phyloP scores from a whole-genome alignment of 1,284 basidiomycete species.

The Schizophyllum amplum region DNA sequence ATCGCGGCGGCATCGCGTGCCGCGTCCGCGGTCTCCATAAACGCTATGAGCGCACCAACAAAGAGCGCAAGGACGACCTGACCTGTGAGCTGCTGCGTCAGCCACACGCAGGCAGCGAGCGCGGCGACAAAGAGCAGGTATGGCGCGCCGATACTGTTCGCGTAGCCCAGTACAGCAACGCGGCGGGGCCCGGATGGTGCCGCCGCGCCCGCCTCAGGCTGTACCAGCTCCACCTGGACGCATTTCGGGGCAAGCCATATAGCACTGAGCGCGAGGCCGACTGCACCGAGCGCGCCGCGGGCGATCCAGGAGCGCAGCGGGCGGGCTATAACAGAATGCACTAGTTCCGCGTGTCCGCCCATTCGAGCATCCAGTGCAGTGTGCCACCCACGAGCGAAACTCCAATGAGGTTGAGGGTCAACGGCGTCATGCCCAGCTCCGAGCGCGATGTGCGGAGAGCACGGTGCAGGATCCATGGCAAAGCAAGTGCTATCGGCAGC shows the following conservation, averaged over 20 bases:
- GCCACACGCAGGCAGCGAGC: constrained; percentile 56
- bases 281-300: constrained; percentile 43
- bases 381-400: constrained; percentile 51
- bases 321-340: constrained; percentile 16
- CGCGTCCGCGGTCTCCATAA: constrained; percentile 76
- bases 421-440: constrained; percentile 61
- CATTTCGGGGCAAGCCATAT: constrained; percentile 73
- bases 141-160: constrained; percentile 84
- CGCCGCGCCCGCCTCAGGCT: not conserved
- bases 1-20: constrained; percentile 64
- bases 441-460: constrained; percentile 66
- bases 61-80: constrained; percentile 69
- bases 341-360: constrained; percentile 53
- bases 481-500: constrained; percentile 42
- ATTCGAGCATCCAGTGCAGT: constrained; percentile 76
- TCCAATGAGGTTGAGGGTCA: constrained; percentile 55
- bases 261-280: constrained; percentile 38
- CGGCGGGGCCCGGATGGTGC: constrained; percentile 20
- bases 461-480: constrained; percentile 53
- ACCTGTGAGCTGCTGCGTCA: constrained; percentile 71
- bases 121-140: constrained; percentile 79
- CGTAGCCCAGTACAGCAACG: constrained; percentile 78
- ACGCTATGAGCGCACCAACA: constrained; percentile 57
- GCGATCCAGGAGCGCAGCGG: constrained; percentile 53
- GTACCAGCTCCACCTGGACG: constrained; percentile 44